These are phyloP conservation scores for Cercophora samala DNA, from an alignment of 495 filamentous ascomycete genomes.

Conservation along the genomic window DNA sequence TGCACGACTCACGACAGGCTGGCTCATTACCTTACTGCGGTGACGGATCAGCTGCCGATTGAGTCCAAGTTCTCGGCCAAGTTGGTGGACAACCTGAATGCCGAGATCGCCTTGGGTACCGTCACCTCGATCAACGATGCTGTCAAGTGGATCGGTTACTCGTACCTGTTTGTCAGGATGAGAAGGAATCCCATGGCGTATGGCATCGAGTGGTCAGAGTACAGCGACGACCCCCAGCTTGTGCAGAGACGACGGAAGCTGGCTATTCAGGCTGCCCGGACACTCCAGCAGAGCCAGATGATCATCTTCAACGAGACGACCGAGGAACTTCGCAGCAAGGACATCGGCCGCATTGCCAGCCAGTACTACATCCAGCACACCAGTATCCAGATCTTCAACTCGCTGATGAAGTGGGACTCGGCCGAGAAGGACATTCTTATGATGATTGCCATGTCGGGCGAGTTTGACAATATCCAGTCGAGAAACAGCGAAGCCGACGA, in stretches of 20 bases:
- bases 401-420: constrained; percentile 74
- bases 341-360: constrained; percentile 93
- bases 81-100: constrained; percentile 94
- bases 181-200: constrained; percentile 85
- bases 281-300: constrained; percentile 91
- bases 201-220: constrained; percentile 94
- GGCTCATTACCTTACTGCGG: constrained; percentile 85
- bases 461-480: constrained; percentile 95
- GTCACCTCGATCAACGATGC: constrained; percentile 93
- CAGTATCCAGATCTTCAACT: constrained; percentile 93
- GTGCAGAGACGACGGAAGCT: constrained; percentile 77
- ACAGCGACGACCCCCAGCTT: constrained; percentile 77
- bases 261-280: constrained; percentile 79
- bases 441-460: constrained; percentile 94
- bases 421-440: constrained; percentile 85
- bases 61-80: constrained; percentile 89
- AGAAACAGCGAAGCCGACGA: constrained; percentile 83
- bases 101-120: constrained; percentile 89
- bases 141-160: constrained; percentile 96
- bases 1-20: constrained; percentile 91
- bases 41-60: constrained; percentile 94
- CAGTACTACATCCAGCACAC: constrained; percentile 93
- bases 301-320: constrained; percentile 95
- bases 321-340: constrained; percentile 85
- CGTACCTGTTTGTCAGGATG: constrained; percentile 96